Base-by-base conservation (phyloP, 495 filamentous ascomycete genomes). In the Penicillium waksmanii region DNA sequence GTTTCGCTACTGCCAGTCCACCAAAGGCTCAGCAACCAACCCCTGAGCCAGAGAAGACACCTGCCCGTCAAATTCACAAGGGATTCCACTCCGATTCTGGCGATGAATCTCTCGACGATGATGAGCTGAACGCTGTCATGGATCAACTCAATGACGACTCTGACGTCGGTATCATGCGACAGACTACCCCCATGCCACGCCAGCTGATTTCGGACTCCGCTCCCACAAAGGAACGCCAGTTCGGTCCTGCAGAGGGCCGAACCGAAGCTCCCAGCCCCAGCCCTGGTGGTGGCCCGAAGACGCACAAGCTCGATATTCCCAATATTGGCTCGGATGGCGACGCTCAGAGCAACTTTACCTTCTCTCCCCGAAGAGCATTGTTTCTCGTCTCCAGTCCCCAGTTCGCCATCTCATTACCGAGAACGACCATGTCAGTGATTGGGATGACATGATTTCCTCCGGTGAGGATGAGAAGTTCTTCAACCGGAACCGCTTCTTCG, bases 111-210 rank as follows among this genome's bases (percentile, higher is more conserved):
- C 85, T 84, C 21, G 86, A 89, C 43, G 88, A 90, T 59, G 86
- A 88, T 55, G 91, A 96, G 68, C 87, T 96, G 61, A 91, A 96
- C 72, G 90, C 85, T 25, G 80, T 96, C 53, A 95, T 96, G 90
- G 86, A 87, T 17, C 88, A 92, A 49, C 80, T 96, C 52, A 88
- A 92, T 66, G 83, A 80, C 33, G 53, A 89, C 57, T 87, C 88
- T 0, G 84, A 88, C 56, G 80, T 89, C 67, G 89, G 89, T 9
- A 82, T 92, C 57, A 89, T 89, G 65, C 80, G 85, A 67, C 71
- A 81, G 40, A 69, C 77, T 56, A 82, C 82, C 19, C 77, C 80
- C 3, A 72, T 56, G 50, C 55, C 67, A 25, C 50, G 56, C 18
- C 47, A 58, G 25, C 53, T 46, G 34, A 31, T 66, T 52, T 42